These are phyloP conservation scores for Penicillium nucicola DNA, from an alignment of 495 filamentous ascomycete species.

Conservation along the genomic window DNA sequence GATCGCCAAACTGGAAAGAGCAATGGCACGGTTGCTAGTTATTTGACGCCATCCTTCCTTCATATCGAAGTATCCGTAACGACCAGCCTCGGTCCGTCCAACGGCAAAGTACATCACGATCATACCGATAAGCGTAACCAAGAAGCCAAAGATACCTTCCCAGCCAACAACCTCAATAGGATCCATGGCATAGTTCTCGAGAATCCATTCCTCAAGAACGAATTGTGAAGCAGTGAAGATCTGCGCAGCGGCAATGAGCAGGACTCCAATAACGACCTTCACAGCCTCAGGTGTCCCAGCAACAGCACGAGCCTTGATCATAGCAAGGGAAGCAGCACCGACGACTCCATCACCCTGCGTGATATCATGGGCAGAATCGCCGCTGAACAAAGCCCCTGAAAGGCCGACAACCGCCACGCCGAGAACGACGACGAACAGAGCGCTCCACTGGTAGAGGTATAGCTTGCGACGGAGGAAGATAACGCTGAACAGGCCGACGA, in stretches of 20 bases:
- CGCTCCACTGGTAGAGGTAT: slow-evolving; percentile 82
- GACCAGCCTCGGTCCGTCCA: slow-evolving; percentile 69
- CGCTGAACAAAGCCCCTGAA: slow-evolving; percentile 74
- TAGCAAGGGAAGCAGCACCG: slow-evolving; percentile 24
- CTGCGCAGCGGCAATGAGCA: slow-evolving; percentile 88
- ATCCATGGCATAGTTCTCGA: slow-evolving; percentile 85
- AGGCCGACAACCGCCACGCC: slow-evolving; percentile 90
- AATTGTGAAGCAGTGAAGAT: slow-evolving; percentile 97
- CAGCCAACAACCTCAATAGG: slow-evolving; percentile 91
- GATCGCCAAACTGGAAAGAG: slow-evolving; percentile 74
- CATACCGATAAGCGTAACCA: slow-evolving; percentile 78
- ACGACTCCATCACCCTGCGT: slow-evolving; percentile 27
- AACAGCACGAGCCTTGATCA: slow-evolving; percentile 21
- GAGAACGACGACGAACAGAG: slow-evolving; percentile 78
- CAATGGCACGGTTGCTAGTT: slow-evolving; percentile 62
- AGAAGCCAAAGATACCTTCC: slow-evolving; percentile 92
- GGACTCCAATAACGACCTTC: slow-evolving; percentile 73
- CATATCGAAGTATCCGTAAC: slow-evolving; percentile 84
- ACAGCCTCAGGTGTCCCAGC: slow-evolving; percentile 58
- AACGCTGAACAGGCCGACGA: slow-evolving; percentile 93
- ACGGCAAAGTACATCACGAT: slow-evolving; percentile 71
- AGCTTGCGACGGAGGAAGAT: slow-evolving; percentile 78
- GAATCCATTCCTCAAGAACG: slow-evolving; percentile 90
- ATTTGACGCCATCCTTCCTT: slow-evolving; percentile 81
- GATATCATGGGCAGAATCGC: slow-evolving; percentile 50